phyloP scores from a whole-genome alignment of 2,329 filamentous ascomycete genomes.

The Whalleya microplaca region DNA sequence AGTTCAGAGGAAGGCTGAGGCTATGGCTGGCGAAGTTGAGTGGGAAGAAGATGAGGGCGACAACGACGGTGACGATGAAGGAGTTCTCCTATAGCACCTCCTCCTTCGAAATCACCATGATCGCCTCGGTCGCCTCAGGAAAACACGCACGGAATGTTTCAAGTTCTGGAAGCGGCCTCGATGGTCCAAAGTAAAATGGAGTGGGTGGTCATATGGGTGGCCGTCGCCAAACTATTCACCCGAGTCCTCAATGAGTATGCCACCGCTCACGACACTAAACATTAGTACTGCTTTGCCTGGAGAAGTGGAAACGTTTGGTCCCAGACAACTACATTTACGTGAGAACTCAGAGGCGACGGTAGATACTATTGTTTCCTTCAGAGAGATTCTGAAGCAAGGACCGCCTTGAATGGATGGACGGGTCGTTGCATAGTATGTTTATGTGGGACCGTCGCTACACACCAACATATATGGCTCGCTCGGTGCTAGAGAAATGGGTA shows the following conservation, averaged over 20 bases:
- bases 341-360: constrained; percentile 22
- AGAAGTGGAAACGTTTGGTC: constrained; percentile 24
- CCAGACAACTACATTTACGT: constrained; percentile 22
- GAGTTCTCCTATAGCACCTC: constrained; percentile 37
- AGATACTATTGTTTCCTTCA: constrained; percentile 27
- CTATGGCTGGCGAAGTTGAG: constrained; percentile 34
- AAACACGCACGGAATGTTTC: constrained; percentile 27
- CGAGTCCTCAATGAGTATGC: constrained; percentile 12
- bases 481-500: constrained; percentile 1
- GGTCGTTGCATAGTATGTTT: not conserved
- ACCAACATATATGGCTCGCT: constrained; percentile 1
- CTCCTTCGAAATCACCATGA: constrained; percentile 27
- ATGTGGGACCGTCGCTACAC: not conserved
- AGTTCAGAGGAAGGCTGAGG: constrained; percentile 38
- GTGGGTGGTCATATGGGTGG: constrained; percentile 13
- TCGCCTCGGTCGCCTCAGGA: constrained; percentile 24
- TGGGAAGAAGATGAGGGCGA: constrained; percentile 38
- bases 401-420: constrained; percentile 13
- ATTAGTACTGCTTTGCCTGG: constrained; percentile 11
- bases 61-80: constrained; percentile 38
- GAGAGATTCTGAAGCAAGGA: constrained; percentile 27
- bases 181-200: constrained; percentile 28
- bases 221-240: constrained; percentile 8
- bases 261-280: constrained; percentile 18
- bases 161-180: constrained; percentile 33